Conservation (phyloP, 495 filamentous ascomycete genomes). For the Podospora anserina region DNA sequence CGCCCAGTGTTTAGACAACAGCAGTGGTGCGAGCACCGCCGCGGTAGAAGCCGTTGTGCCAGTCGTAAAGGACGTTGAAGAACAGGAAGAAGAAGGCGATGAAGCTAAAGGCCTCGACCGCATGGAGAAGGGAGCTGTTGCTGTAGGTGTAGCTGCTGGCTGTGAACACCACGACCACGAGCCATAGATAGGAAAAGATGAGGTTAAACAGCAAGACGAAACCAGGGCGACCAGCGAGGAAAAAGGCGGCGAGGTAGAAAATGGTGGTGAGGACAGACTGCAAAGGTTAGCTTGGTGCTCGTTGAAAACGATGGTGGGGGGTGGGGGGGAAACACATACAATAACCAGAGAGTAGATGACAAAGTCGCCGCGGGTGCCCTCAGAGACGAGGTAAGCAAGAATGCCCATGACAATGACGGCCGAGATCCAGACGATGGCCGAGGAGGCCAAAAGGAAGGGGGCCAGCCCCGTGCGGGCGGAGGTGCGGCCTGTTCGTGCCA, state of each 20-base stretch:
- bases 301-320: not conserved
- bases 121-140: constrained; percentile 43
- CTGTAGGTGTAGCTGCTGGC: constrained; percentile 53
- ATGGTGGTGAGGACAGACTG: constrained; percentile 55
- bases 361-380: constrained; percentile 39
- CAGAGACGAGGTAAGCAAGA: constrained; percentile 53
- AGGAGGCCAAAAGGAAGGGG: constrained; percentile 28
- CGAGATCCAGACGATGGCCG: constrained; percentile 88
- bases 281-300: not conserved
- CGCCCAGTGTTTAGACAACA: constrained; percentile 23
- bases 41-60: constrained; percentile 38
- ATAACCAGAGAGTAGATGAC: constrained; percentile 57
- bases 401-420: constrained; percentile 64
- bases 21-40: constrained; percentile 24
- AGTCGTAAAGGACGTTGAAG: constrained; percentile 52
- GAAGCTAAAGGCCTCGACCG: constrained; percentile 60
- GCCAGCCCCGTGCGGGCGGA: constrained; percentile 11
- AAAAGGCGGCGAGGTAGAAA: constrained; percentile 57
- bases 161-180: constrained; percentile 59
- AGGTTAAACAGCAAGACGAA: constrained; percentile 54
- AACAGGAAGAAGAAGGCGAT: constrained; percentile 57
- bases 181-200: constrained; percentile 64
- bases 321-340: constrained; percentile 35
- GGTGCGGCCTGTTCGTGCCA: not conserved
- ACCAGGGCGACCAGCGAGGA: constrained; percentile 50